A percentile compares a stretch with the other conserved stretches of the same genome.
Conservation (phyloP, 1,284 basidiomycete species). For the Ustilago trichophora region DNA sequence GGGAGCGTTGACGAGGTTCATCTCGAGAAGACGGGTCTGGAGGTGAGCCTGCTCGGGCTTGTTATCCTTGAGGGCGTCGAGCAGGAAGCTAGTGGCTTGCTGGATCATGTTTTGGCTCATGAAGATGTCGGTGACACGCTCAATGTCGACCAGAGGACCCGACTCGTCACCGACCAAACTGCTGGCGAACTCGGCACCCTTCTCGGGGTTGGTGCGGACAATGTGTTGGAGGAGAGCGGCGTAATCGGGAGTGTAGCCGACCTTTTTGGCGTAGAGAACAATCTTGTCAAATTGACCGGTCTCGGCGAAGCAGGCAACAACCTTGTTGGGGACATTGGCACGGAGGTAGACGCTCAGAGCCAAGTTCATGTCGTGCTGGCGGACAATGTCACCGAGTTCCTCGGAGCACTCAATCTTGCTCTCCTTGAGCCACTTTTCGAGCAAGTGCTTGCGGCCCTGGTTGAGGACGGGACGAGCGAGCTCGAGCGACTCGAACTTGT, state of each 20-base stretch:
- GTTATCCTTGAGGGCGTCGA: constrained; percentile 99
- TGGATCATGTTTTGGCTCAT: constrained; percentile 99
- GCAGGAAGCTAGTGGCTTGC: constrained; percentile 95
- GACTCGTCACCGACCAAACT: constrained; percentile 92
- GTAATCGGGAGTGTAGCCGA: constrained; percentile 93
- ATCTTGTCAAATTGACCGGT: constrained; percentile 99
- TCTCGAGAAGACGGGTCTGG: constrained; percentile 95
- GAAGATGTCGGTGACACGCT: constrained; percentile 84
- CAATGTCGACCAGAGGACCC: constrained; percentile 92
- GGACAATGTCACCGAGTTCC: constrained; percentile 97
- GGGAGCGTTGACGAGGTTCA: constrained; percentile 97
- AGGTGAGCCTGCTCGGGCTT: constrained; percentile 95
- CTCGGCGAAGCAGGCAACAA: constrained; percentile 95
- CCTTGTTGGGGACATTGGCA: constrained; percentile 98
- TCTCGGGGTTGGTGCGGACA: constrained; percentile 95
- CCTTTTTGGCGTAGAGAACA: constrained; percentile 96
- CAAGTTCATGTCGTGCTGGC: constrained; percentile 94
- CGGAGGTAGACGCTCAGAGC: constrained; percentile 98
- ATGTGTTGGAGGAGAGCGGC: constrained; percentile 94
- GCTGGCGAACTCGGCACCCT: constrained; percentile 97
- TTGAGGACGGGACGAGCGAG: constrained; percentile 94
- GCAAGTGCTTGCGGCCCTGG: constrained; percentile 94
- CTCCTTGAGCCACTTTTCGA: constrained; percentile 99
- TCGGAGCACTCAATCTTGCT: constrained; percentile 99
- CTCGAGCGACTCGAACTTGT: constrained; percentile 95